These are phyloP conservation scores for Vanrija sp. DNA, from an alignment of 1,284 basidiomycete species.

Conservation along the genomic window DNA sequence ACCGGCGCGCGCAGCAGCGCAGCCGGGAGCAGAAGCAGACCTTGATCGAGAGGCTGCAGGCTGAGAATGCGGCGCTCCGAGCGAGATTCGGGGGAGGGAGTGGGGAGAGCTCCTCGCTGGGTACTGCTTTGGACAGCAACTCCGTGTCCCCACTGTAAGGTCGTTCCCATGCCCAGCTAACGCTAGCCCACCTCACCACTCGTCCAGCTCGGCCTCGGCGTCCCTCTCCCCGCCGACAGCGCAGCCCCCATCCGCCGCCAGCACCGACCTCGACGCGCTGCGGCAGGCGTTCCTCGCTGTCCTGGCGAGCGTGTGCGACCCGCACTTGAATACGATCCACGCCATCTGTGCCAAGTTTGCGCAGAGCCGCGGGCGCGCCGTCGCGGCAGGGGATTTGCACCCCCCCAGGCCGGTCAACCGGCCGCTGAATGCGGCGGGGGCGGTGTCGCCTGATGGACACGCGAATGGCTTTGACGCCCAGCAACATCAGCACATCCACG, in stretches of 20 bases:
- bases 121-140: too few species aligned
- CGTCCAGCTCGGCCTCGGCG: neutral
- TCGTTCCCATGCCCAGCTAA: too few species aligned
- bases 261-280: conserved; percentile 5
- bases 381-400: too few species aligned
- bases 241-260: neutral
- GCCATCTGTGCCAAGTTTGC: conserved; percentile 7
- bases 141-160: too few species aligned
- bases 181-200: neutral
- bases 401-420: conserved; percentile 7
- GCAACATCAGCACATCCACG: too few species aligned
- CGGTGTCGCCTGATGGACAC: too few species aligned
- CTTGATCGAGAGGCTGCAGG: conserved; percentile 2
- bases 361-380: neutral
- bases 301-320: conserved; percentile 9
- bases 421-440: neutral
- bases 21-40: conserved; percentile 3
- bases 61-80: conserved; percentile 1
- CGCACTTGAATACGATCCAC: conserved; percentile 13
- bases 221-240: neutral
- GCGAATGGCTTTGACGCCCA: too few species aligned
- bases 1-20: conserved; percentile 7
- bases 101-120: too few species aligned
- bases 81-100: neutral
- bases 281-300: conserved; percentile 11